Conservation (phyloP, 805 yeast species). For the Priceomyces carsonii region DNA sequence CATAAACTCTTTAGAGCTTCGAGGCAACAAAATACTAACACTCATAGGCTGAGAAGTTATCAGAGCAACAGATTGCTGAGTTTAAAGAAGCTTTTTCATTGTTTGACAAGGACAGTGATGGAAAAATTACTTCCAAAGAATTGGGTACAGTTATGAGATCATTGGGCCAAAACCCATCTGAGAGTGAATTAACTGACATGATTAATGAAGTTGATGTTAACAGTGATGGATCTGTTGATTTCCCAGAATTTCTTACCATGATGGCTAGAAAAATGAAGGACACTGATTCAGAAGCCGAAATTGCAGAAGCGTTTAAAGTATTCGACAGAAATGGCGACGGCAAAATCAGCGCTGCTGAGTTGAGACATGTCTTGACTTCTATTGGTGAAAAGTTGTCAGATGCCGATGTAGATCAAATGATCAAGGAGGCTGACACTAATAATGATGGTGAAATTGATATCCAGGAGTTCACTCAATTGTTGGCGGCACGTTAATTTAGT, state of each 20-base stretch:
- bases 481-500: conserved; percentile 75
- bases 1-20: too few species aligned
- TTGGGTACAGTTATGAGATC: conserved; percentile 98
- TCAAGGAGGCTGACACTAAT: conserved; percentile 91
- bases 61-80: conserved; percentile 95
- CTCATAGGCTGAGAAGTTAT: conserved; percentile 80
- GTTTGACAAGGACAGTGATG: conserved; percentile 96
- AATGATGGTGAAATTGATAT: conserved; percentile 98
- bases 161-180: conserved; percentile 96
- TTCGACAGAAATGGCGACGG: conserved; percentile 97
- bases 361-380: conserved; percentile 94
- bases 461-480: conserved; percentile 90
- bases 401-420: conserved; percentile 96
- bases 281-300: conserved; percentile 95
- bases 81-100: conserved; percentile 97
- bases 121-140: conserved; percentile 93
- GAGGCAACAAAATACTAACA: too few species aligned
- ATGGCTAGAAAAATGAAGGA: conserved; percentile 78
- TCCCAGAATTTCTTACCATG: conserved; percentile 49
- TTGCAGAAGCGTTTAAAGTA: conserved; percentile 96
- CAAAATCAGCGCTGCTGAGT: conserved; percentile 92
- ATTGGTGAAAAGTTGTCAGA: conserved; percentile 97
- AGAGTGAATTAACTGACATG: conserved; percentile 93
- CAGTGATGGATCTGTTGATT: conserved; percentile 74
- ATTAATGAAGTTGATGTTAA: conserved; percentile 96